Evolutionary conservation across 345 rosid genomes (phyloP), one percentile per base, ranked within the genome.

Genomic region (Physaria fendleri): DNA sequence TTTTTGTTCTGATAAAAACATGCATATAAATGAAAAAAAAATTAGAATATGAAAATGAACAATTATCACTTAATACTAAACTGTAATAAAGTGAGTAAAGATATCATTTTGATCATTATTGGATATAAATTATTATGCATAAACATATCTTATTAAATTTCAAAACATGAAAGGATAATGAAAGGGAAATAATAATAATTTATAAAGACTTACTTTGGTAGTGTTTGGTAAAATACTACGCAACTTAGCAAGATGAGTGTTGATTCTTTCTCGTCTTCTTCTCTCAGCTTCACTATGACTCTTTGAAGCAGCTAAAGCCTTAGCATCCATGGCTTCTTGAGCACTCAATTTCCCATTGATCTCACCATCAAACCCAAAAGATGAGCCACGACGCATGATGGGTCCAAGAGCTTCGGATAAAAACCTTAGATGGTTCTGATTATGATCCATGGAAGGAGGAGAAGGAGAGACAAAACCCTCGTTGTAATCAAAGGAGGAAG

Each of bases 261-360:
- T 93, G 78, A 93, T 93, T 64, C 99, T 80, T 65, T 93, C 97
- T 41, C 99, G 76, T 77, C 99, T 71, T 63, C 99, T 74, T 77
- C 96, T 83, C 77, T 93, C 99, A 43, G 97, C 99, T 61, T 89
- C 97, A 56, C 99, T 93, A 71, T 93, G 99, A 60, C 91, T 89
- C 73, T 87, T 89, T 0, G 99, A 93, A 44, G 97, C 99, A 56
- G 99, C 99, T 4, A 89, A 83, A 16, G 99, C 99, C 73, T 93
- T 93, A 7, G 97, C 99, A 53, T 93, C 99, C 95, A 93, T 87
- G 48, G 89, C 79, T 74, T 89, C 95, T 72, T 89, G 99, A 27
- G 97, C 90, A 40, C 82, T 85, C 90, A 89, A 73, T 72, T 87
- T 87, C 1, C 89, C 91, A 57, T 86, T 55, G 7, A 64, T 38